Conservation (phyloP, 2,329 filamentous ascomycete species). For the Apiospora aurea region DNA sequence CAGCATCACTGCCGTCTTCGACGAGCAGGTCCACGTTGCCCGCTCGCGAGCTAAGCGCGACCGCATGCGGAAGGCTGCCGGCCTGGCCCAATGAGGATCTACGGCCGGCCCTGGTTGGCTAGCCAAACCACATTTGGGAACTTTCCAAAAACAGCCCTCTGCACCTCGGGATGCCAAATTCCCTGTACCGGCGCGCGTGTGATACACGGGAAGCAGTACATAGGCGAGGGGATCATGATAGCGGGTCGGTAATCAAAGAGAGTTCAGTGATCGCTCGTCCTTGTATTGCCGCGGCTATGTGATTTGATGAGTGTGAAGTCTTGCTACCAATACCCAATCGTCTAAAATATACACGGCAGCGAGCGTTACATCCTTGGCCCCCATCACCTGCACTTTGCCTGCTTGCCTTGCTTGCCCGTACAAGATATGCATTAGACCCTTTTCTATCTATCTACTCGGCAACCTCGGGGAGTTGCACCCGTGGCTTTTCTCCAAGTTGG, state of each 20-base stretch:
- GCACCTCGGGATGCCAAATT: background rate
- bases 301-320: background rate
- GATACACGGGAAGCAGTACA: background rate
- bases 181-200: background rate
- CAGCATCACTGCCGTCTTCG: slow-evolving; percentile 27
- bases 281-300: background rate
- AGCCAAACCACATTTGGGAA: background rate
- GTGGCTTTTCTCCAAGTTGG: slow-evolving; percentile 18
- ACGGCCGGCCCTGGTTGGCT: background rate
- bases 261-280: background rate
- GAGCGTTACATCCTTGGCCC: background rate
- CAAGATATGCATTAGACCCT: background rate
- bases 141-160: slow-evolving; percentile 1
- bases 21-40: slow-evolving; percentile 28
- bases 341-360: background rate
- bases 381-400: background rate
- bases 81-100: slow-evolving; percentile 17
- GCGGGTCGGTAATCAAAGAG: background rate
- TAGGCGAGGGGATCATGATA: background rate
- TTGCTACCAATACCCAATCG: background rate
- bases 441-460: background rate
- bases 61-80: slow-evolving; percentile 28
- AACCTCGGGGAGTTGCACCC: background rate
- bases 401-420: background rate
- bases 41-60: slow-evolving; percentile 26